phyloP scores from a whole-genome alignment of 768 basidiomycete genomes.

The Pulveroboletus sp. region DNA sequence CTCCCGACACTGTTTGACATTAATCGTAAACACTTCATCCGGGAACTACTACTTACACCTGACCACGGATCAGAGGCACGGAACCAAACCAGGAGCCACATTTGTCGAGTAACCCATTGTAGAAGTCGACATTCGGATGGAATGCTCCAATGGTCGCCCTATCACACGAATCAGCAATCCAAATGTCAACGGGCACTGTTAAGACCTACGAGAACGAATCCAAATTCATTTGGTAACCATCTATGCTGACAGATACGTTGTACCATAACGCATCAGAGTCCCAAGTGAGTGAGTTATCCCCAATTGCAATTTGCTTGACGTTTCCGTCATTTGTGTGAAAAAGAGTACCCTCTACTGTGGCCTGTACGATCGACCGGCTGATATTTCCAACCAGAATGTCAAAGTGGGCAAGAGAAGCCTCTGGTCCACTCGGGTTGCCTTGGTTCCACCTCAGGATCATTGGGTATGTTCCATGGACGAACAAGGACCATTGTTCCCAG shows the following conservation, averaged over 20 bases:
- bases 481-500: conserved; percentile 18
- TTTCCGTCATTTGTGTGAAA: not conserved
- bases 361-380: conserved; percentile 9
- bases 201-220: conserved; percentile 12
- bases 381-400: conserved; percentile 5
- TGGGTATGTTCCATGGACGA: conserved; percentile 11
- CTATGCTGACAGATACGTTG: conserved; percentile 8
- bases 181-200: not conserved
- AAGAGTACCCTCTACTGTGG: not conserved
- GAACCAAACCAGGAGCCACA: conserved; percentile 10
- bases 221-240: conserved; percentile 7
- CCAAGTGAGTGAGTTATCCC: conserved; percentile 11
- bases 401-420: conserved; percentile 1
- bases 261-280: conserved; percentile 11
- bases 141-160: conserved; percentile 11
- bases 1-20: conserved; percentile 1
- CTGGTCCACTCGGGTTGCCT: conserved; percentile 5
- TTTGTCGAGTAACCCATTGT: conserved; percentile 12
- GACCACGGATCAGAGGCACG: conserved; percentile 12
- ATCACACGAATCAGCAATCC: not conserved
- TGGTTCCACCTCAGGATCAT: conserved; percentile 14
- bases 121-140: conserved; percentile 12
- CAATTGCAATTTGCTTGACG: conserved; percentile 8
- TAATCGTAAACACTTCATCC: not conserved
- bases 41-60: conserved; percentile 5